phyloP scores from a whole-genome alignment of 1,284 basidiomycete species.

The Cryptococcus maquisensis region DNA sequence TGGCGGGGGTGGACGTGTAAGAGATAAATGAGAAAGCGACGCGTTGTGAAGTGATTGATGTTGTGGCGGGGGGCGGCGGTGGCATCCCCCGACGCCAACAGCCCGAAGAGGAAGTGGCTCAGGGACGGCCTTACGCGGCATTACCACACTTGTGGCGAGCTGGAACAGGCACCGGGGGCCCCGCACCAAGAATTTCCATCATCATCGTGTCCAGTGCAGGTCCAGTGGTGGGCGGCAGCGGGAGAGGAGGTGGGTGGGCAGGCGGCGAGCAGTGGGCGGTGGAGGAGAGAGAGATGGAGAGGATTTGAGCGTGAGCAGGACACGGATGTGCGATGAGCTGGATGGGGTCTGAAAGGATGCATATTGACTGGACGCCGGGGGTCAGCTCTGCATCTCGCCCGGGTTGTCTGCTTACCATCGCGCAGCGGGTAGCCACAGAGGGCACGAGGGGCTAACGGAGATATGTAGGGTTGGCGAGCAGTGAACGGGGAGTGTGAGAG shows the following conservation, averaged over 20 bases:
- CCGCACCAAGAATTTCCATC: neutral
- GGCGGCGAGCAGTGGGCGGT: neutral
- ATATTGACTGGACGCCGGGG: no score
- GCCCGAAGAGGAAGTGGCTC: neutral
- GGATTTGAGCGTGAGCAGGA: no score
- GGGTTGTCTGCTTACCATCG: no score
- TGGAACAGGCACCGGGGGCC: neutral
- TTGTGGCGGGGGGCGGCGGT: neutral
- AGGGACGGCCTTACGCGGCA: neutral
- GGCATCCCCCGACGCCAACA: neutral
- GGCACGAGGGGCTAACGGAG: no score
- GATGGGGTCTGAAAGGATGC: neutral
- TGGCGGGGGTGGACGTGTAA: neutral
- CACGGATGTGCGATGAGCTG: neutral
- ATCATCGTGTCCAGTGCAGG: neutral
- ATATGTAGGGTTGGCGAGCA: no score
- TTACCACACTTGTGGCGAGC: neutral
- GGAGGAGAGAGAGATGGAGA: neutral
- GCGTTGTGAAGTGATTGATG: neutral
- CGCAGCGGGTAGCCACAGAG: no score
- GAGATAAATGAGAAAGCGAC: neutral
- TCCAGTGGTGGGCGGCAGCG: neutral
- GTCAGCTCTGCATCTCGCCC: no score
- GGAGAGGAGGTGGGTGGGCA: no score
- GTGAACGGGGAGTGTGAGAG: no score